Evolutionary conservation across 768 basidiomycete species (phyloP).

Genomic region (Suillus luteus): DNA sequence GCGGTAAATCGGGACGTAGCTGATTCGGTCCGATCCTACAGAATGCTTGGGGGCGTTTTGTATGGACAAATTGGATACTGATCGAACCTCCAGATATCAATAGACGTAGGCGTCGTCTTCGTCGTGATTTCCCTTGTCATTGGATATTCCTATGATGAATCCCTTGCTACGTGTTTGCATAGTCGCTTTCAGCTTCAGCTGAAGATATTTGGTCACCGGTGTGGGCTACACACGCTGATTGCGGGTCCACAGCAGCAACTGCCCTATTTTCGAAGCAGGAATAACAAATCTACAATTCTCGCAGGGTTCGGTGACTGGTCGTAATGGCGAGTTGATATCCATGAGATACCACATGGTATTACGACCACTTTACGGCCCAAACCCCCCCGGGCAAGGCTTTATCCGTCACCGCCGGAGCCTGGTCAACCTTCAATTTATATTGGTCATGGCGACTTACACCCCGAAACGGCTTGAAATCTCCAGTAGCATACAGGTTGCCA

Average conservation of each 20-base stretch:
- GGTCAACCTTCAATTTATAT: not conserved
- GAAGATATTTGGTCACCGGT: not conserved
- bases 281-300: not conserved
- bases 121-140: not conserved
- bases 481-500: not conserved
- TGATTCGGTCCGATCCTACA: not conserved
- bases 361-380: not conserved
- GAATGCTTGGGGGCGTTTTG: not conserved
- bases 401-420: not conserved
- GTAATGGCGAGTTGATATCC: not conserved
- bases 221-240: not conserved
- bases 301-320: not conserved
- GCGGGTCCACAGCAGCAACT: not conserved
- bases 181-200: not conserved
- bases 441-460: not conserved
- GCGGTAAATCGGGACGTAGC: not conserved
- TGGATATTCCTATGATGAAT: not conserved
- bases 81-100: conserved; percentile 9
- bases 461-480: not conserved
- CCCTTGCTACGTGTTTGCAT: not conserved
- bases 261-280: not conserved
- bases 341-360: not conserved
- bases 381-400: not conserved
- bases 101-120: conserved; percentile 10
- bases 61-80: not conserved